phyloP scores from a whole-genome alignment of 768 basidiomycete genomes.

The Cystofilobasidium bisporidii region DNA sequence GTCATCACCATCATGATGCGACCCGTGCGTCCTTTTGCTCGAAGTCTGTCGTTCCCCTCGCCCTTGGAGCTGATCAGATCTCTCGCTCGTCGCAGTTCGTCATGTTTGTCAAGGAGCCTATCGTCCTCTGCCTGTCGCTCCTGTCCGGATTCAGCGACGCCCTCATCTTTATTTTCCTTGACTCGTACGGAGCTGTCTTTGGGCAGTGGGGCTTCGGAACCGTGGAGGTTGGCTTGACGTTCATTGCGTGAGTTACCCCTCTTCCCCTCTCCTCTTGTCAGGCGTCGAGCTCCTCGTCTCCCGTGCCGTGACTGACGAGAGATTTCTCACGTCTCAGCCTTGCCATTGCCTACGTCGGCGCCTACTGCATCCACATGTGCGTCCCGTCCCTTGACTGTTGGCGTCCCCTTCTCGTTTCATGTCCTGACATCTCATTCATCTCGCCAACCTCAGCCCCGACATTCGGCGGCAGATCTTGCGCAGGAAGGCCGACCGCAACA shows the following conservation, averaged over 20 bases:
- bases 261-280: too few relatives aligned
- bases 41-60: too few relatives aligned
- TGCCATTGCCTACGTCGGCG: constrained; percentile 35
- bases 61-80: too few relatives aligned
- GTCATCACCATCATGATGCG: constrained; percentile 30
- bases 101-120: constrained; percentile 32
- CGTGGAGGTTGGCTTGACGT: constrained; percentile 33
- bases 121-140: constrained; percentile 37
- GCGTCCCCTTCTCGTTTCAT: too few relatives aligned
- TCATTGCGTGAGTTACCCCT: constrained; percentile 29
- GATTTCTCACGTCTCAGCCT: constrained; percentile 26
- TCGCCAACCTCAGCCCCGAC: constrained; percentile 29
- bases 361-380: constrained; percentile 31
- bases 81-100: background rate
- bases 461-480: constrained; percentile 29
- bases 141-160: constrained; percentile 38
- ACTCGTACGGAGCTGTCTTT: constrained; percentile 35
- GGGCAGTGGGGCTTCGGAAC: constrained; percentile 35
- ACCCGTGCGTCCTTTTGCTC: constrained; percentile 13
- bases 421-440: too few relatives aligned
- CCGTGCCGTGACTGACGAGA: too few relatives aligned
- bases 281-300: too few relatives aligned
- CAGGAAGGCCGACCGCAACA: constrained; percentile 29
- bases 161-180: constrained; percentile 39
- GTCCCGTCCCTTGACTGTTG: background rate